Percentiles rank a stretch among this genome's conserved stretches.
Conservation (phyloP, 2,329 filamentous ascomycete species). For the Aspergillus sp. region DNA sequence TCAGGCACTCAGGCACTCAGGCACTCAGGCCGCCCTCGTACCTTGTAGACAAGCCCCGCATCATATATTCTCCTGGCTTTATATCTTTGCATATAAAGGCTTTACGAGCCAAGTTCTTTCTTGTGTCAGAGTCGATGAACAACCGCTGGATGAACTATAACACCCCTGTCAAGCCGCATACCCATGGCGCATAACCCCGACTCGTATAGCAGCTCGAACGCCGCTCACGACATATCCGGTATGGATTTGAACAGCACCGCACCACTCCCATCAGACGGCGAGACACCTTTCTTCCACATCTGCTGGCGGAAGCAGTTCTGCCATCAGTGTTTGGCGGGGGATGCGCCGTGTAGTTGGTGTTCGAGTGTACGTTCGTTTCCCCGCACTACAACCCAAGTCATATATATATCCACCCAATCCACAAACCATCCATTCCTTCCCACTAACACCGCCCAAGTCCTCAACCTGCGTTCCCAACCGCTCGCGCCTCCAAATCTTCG, state of each 20-base stretch:
- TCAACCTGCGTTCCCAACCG: constrained; percentile 33
- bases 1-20: too few species aligned
- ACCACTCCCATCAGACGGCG: constrained; percentile 3
- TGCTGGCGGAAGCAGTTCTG: constrained; percentile 32
- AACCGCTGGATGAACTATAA: too few species aligned
- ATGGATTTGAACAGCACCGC: constrained; percentile 3
- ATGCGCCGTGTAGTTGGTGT: constrained; percentile 30
- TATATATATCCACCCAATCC: background rate
- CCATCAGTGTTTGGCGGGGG: constrained; percentile 22
- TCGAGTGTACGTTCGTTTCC: constrained; percentile 21
- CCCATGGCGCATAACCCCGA: too few species aligned
- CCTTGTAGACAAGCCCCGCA: too few species aligned
- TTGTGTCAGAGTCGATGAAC: too few species aligned
- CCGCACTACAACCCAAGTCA: background rate
- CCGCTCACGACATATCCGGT: background rate
- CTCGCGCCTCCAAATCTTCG: constrained; percentile 27
- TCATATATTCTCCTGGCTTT: too few species aligned
- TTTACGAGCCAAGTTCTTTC: too few species aligned
- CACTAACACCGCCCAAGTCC: constrained; percentile 17
- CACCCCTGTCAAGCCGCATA: too few species aligned
- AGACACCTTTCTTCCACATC: constrained; percentile 20
- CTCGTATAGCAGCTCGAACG: too few species aligned
- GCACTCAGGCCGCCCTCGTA: too few species aligned
- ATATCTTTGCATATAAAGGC: too few species aligned
- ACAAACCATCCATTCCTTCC: constrained; percentile 1